Percentiles rank a stretch among this genome's conserved stretches.
These are phyloP conservation scores for Amyloporia xantha DNA, from an alignment of 768 basidiomycete genomes.

Conservation along the genomic window DNA sequence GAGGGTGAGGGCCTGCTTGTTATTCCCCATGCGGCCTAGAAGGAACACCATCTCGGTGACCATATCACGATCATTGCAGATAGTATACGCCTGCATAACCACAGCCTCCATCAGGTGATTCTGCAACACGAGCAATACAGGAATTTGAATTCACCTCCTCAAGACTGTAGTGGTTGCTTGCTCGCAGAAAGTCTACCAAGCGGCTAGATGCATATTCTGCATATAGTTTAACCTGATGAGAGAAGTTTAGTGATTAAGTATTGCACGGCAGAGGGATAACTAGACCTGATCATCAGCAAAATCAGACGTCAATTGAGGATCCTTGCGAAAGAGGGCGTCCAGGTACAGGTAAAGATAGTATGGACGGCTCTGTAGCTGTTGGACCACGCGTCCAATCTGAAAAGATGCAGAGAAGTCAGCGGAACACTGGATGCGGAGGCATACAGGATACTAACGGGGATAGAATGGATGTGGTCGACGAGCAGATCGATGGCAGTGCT, in stretches of 20 bases:
- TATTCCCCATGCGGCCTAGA: constrained; percentile 95
- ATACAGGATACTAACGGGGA: constrained; percentile 51
- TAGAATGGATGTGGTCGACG: constrained; percentile 93
- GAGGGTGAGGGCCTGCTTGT: constrained; percentile 86
- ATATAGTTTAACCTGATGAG: constrained; percentile 79
- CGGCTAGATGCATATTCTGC: constrained; percentile 77
- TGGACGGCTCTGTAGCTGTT: constrained; percentile 70
- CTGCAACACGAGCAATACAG: too few relatives aligned
- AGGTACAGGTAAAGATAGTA: constrained; percentile 90
- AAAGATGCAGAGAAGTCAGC: neutral
- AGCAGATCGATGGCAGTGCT: constrained; percentile 82
- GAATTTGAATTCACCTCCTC: constrained; percentile 51
- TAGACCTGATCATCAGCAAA: constrained; percentile 84
- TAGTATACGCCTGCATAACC: constrained; percentile 68
- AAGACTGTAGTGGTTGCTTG: constrained; percentile 86
- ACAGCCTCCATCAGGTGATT: neutral
- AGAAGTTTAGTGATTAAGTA: neutral
- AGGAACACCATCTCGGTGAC: constrained; percentile 98
- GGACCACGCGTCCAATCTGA: constrained; percentile 82
- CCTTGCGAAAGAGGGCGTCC: constrained; percentile 83
- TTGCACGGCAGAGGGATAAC: neutral
- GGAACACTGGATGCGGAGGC: too few relatives aligned
- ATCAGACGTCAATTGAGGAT: constrained; percentile 68
- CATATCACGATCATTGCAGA: constrained; percentile 79
- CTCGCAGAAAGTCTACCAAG: constrained; percentile 86